phyloP scores from a whole-genome alignment of 2,329 filamentous ascomycete genomes.

The Volutella citrinella region DNA sequence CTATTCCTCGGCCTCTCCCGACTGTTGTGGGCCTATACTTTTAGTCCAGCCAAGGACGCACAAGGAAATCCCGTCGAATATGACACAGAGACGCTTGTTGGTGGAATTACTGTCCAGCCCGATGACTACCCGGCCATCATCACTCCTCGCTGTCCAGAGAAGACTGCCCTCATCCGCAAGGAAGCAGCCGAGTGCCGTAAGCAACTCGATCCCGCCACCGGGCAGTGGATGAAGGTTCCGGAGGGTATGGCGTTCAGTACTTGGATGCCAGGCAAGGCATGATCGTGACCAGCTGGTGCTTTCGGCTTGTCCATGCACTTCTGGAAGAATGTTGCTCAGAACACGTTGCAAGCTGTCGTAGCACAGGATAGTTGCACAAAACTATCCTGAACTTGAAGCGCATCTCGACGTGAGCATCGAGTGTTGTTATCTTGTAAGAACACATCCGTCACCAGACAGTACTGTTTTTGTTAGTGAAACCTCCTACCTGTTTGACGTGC shows the following conservation, averaged over 20 bases:
- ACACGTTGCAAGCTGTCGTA: too few relatives aligned
- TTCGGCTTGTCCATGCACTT: too few relatives aligned
- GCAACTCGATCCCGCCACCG: slow-evolving; percentile 1
- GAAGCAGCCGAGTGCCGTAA: not conserved
- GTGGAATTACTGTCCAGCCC: slow-evolving; percentile 5
- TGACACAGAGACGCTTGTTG: slow-evolving; percentile 5
- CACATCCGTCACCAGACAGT: too few relatives aligned
- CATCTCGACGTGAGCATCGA: too few relatives aligned
- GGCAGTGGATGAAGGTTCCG: slow-evolving; percentile 4
- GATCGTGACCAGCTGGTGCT: too few relatives aligned
- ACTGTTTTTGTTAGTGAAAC: too few relatives aligned
- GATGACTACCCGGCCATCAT: not conserved
- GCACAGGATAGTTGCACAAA: too few relatives aligned
- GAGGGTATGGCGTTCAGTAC: slow-evolving; percentile 7
- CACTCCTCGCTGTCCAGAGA: not conserved
- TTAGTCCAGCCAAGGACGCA: not conserved
- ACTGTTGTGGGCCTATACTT: slow-evolving; percentile 12
- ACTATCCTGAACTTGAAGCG: too few relatives aligned
- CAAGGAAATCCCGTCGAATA: slow-evolving; percentile 1
- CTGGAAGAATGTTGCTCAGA: too few relatives aligned
- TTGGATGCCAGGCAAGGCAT: too few relatives aligned
- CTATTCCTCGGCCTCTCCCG: slow-evolving; percentile 14
- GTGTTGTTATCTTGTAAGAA: too few relatives aligned
- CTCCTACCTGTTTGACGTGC: too few relatives aligned
- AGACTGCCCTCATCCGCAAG: not conserved